A percentile compares a stretch with the other conserved stretches of the same genome.
phyloP scores from a whole-genome alignment of 495 filamentous ascomycete genomes.

The Aspergillus heteromorphus region DNA sequence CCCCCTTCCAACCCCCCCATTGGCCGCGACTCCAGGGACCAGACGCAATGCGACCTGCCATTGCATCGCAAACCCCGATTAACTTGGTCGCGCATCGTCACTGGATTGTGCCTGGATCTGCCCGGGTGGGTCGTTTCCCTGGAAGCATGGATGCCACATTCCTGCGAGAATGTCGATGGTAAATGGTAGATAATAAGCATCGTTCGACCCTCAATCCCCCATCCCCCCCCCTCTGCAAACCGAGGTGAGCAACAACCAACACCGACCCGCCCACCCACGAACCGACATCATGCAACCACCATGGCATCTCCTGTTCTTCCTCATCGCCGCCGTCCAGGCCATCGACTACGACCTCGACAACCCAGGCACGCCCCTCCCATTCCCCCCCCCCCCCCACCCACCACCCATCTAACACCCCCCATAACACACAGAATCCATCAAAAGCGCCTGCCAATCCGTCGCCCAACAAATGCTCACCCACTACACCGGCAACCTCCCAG shows the following conservation, averaged over 20 bases:
- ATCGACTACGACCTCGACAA: background rate
- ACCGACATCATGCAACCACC: background rate
- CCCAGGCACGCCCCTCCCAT: background rate
- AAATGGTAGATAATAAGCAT: no score
- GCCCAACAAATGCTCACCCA: conserved; percentile 50
- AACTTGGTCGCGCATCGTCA: background rate
- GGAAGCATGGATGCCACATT: background rate
- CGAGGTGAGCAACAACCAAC: background rate
- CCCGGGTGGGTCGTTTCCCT: background rate
- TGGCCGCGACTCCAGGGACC: background rate
- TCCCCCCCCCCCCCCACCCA: no score
- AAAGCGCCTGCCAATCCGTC: conserved; percentile 35
- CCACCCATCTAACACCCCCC: background rate
- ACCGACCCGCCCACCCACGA: background rate
- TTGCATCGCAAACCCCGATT: background rate
- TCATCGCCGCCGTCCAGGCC: background rate
- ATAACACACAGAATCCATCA: conserved; percentile 38
- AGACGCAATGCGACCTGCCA: background rate
- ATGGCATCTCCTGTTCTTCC: background rate
- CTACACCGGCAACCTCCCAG: conserved; percentile 67
- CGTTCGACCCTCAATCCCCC: background rate
- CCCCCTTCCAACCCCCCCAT: background rate
- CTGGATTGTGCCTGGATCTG: background rate
- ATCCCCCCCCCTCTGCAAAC: no score
- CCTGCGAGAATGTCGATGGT: background rate